phyloP scores from a whole-genome alignment of 2,329 filamentous ascomycete genomes.

The Colletotrichum eleusines region DNA sequence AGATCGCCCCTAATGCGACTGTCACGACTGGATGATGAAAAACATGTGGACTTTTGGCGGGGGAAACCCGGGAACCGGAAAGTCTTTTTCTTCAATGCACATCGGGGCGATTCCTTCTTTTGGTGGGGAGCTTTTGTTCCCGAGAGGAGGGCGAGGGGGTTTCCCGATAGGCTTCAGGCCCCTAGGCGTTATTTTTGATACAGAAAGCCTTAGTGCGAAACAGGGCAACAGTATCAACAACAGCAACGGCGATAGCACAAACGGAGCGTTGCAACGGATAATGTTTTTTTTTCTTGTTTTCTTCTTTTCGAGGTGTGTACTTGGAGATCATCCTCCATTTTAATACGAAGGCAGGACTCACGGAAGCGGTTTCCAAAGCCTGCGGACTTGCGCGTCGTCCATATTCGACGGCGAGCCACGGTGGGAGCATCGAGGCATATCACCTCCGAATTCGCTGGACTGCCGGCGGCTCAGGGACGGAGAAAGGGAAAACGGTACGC shows the following conservation, averaged over 20 bases:
- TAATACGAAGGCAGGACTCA: not conserved
- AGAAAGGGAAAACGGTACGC: not conserved
- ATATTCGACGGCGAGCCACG: not conserved
- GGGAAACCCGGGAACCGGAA: not conserved
- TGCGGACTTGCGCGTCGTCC: not conserved
- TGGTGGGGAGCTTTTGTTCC: not conserved
- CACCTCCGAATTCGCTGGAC: too few species aligned
- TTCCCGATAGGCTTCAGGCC: not conserved
- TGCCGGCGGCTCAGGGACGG: not conserved
- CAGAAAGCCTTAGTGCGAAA: not conserved
- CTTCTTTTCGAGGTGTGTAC: not conserved
- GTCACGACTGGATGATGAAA: not conserved
- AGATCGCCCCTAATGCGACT: constrained; percentile 24
- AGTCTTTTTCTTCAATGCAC: not conserved
- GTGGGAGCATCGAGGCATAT: not conserved
- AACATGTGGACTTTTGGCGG: not conserved
- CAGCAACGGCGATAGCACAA: not conserved
- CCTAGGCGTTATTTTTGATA: not conserved
- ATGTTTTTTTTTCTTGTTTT: not conserved
- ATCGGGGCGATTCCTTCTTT: not conserved
- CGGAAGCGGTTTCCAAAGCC: not conserved
- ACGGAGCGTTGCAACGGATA: not conserved
- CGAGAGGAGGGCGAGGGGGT: not conserved
- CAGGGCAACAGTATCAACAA: not conserved
- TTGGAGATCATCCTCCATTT: not conserved